Evolutionary conservation across 2,329 filamentous ascomycete genomes (phyloP), one percentile per base, ranked within the genome.

Genomic region (Biscogniauxia sp.): DNA sequence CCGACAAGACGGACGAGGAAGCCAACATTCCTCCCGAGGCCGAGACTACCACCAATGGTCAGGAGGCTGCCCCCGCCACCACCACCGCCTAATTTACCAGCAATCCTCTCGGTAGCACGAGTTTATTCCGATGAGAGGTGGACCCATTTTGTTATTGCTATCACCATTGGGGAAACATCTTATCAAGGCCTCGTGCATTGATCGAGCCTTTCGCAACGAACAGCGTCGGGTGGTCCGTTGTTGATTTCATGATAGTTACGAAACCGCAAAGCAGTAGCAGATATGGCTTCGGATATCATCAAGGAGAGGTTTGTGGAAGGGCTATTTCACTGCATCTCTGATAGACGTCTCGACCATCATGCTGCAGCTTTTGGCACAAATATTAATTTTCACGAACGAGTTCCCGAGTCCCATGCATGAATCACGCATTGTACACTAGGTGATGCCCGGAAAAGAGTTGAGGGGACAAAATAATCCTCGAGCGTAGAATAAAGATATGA

Each of bases 1-100:
- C 95, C 67, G 94, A 96, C 81, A 99, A 98, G 90, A 88, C 86
- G 63, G 86, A 89, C 67, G 94, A 97, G 80, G 94, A 97, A 76
- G 87, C 90, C 73, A 89, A 84, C 72, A 79, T 79, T 65, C 77
- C 77, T 60, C 74, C 71, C 64, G 78, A 79, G 72, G 69, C 45
- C n/a, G 55, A 52, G 60, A 62, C 65, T n/a, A 17, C 13, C 50
- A 51, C 74, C 68, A 78, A 79, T 68, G 78, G 75, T 62, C 78
- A 83, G 60, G 69, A 72, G 66, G 70, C 66, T 59, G 68, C 67
- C 64, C 73, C 76, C 62, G 64, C 76, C 61, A 64, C 72, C 32
- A 68, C 70, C 55, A 69, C 76, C 58, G 75, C 75, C 63, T 75
- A 75, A 68, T 66, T 61, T 59, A 58, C 45, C 54, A 54, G 53